These are phyloP conservation scores for Fusarium citri DNA, from an alignment of 2,329 filamentous ascomycete genomes.

Conservation along the genomic window DNA sequence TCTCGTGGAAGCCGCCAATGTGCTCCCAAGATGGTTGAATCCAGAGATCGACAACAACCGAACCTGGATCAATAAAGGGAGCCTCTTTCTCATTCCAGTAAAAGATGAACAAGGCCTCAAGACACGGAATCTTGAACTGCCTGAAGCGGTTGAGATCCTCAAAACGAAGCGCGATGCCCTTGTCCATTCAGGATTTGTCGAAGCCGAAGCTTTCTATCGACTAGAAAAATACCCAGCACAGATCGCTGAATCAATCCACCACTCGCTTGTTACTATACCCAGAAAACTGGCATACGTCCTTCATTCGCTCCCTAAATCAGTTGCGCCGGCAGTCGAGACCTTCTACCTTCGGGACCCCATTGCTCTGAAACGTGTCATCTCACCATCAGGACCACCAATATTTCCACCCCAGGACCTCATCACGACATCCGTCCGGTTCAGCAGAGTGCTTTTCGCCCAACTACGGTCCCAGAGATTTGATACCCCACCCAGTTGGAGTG, in stretches of 20 bases:
- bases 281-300: slow-evolving; percentile 85
- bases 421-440: slow-evolving; percentile 82
- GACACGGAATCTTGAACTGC: slow-evolving; percentile 66
- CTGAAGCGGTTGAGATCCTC: slow-evolving; percentile 73
- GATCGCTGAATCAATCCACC: slow-evolving; percentile 80
- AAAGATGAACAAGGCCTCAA: slow-evolving; percentile 48
- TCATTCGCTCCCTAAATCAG: slow-evolving; percentile 77
- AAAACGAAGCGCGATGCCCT: slow-evolving; percentile 66
- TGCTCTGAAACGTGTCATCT: slow-evolving; percentile 75
- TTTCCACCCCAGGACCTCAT: slow-evolving; percentile 87
- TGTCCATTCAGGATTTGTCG: slow-evolving; percentile 78
- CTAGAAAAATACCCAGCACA: slow-evolving; percentile 84
- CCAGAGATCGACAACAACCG: slow-evolving; percentile 90
- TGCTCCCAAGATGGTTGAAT: slow-evolving; percentile 88
- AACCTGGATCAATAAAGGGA: slow-evolving; percentile 86
- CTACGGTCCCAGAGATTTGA: slow-evolving; percentile 86
- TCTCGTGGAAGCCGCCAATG: slow-evolving; percentile 90
- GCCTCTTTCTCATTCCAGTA: slow-evolving; percentile 78
- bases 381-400: slow-evolving; percentile 62
- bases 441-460: slow-evolving; percentile 90
- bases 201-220: slow-evolving; percentile 91
- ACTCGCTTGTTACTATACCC: slow-evolving; percentile 78
- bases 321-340: slow-evolving; percentile 86
- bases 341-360: slow-evolving; percentile 93
- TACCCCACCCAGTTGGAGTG: slow-evolving; percentile 66